Conservation (phyloP, 768 basidiomycete genomes). For the Russula compacta region DNA sequence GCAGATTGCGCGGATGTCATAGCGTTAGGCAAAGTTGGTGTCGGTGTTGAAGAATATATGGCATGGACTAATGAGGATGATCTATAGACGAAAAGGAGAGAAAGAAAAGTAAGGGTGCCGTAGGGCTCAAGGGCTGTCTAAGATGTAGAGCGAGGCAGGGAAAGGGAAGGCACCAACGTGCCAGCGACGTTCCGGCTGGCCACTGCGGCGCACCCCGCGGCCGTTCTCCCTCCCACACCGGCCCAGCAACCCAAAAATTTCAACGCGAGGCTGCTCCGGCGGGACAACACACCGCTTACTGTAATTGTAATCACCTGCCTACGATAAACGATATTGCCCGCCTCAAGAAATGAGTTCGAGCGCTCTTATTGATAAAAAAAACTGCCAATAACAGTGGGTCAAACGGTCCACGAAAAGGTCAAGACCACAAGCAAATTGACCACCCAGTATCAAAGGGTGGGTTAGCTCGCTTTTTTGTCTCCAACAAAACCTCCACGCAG, state of each 20-base stretch:
- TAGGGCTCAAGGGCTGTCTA: conserved; percentile 5
- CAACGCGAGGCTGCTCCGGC: not conserved
- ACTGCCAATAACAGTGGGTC: not conserved
- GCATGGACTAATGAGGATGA: conserved; percentile 9
- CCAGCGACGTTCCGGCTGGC: not conserved
- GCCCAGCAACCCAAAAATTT: not conserved
- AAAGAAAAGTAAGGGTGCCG: not conserved
- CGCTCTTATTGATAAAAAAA: conserved; percentile 12
- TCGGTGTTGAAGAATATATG: not conserved
- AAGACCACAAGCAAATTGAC: not conserved
- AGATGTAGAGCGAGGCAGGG: not conserved
- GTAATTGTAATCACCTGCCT: not conserved
- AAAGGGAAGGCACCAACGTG: not conserved
- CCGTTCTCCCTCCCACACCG: not conserved
- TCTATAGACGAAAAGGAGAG: not conserved
- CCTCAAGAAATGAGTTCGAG: not conserved
- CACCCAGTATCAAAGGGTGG: not conserved
- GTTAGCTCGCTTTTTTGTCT: conserved; percentile 2
- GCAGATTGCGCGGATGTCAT: conserved; percentile 16
- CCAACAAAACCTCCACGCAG: not conserved
- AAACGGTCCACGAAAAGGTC: not conserved
- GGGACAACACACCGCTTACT: no score
- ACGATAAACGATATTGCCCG: not conserved
- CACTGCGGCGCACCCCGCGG: not conserved
- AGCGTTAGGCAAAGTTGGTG: not conserved